Evolutionary conservation across 2,329 filamentous ascomycete genomes (phyloP).

Genomic region (Hymenoscyphus occultus): DNA sequence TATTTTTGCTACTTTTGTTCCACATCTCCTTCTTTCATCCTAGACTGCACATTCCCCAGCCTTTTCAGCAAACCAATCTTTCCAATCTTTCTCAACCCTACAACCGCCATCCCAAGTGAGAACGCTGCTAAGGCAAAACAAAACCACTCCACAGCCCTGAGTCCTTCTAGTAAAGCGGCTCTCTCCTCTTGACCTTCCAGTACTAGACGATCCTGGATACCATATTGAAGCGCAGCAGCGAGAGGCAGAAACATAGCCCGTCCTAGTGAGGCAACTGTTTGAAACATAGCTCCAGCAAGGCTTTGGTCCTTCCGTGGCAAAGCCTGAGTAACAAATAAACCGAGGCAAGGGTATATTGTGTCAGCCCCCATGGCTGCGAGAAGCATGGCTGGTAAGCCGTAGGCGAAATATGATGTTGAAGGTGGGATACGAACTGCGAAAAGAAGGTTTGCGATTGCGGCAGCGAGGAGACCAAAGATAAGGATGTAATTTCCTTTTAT

Average conservation of each 20-base stretch:
- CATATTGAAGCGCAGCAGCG: constrained; percentile 61
- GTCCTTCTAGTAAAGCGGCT: constrained; percentile 23
- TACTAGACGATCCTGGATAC: constrained; percentile 51
- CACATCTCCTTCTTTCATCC: constrained; percentile 17
- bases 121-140: constrained; percentile 23
- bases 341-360: constrained; percentile 62
- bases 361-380: constrained; percentile 65
- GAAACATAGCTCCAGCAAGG: constrained; percentile 65
- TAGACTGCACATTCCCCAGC: constrained; percentile 26
- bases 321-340: constrained; percentile 62
- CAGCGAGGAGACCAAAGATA: constrained; percentile 42
- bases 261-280: constrained; percentile 63
- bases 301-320: constrained; percentile 64
- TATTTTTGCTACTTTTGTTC: not conserved
- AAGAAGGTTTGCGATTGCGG: constrained; percentile 52
- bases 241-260: constrained; percentile 64
- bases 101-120: constrained; percentile 18
- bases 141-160: constrained; percentile 29
- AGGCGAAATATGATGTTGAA: constrained; percentile 63
- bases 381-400: constrained; percentile 63
- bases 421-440: constrained; percentile 62
- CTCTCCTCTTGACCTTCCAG: constrained; percentile 27
- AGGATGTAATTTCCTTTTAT: constrained; percentile 51
- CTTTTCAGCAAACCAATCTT: constrained; percentile 33
- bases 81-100: constrained; percentile 30